Conservation (phyloP, 768 basidiomycete species). For the Coprinopsis cinerea region DNA sequence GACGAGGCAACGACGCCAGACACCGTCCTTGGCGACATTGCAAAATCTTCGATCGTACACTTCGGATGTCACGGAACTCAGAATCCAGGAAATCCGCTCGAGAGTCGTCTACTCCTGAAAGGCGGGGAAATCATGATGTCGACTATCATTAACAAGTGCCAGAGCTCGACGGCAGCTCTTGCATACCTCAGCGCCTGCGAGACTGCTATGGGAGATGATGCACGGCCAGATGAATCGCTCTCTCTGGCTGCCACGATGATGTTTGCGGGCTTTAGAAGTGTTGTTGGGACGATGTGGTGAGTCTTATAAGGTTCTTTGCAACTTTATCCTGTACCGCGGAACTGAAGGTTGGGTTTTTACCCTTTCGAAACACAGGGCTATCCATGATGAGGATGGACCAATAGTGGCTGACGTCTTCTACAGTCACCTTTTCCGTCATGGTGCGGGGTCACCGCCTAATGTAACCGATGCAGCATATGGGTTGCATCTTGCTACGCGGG, state of each 20-base stretch:
- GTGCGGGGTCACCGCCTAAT: background rate
- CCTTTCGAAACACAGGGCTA: slow-evolving; percentile 2
- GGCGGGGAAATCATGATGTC: slow-evolving; percentile 16
- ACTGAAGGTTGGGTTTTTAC: background rate
- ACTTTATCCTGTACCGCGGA: background rate
- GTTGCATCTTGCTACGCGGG: slow-evolving; percentile 2
- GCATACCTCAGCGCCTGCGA: slow-evolving; percentile 41
- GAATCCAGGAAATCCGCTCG: slow-evolving; percentile 18
- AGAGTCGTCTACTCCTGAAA: slow-evolving; percentile 20
- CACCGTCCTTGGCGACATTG: background rate
- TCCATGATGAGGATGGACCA: slow-evolving; percentile 5
- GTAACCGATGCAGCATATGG: slow-evolving; percentile 1
- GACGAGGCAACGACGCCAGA: background rate
- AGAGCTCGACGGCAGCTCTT: slow-evolving; percentile 19
- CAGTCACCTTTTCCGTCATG: slow-evolving; percentile 1
- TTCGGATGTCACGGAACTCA: slow-evolving; percentile 31
- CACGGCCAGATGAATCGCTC: slow-evolving; percentile 20
- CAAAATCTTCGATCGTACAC: slow-evolving; percentile 18
- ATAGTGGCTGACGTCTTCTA: slow-evolving; percentile 9
- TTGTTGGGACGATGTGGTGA: slow-evolving; percentile 40
- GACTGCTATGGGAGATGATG: slow-evolving; percentile 28
- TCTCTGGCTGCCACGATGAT: slow-evolving; percentile 36
- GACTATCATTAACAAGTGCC: slow-evolving; percentile 15
- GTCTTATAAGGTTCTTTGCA: background rate
- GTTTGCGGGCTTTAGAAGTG: slow-evolving; percentile 22